Evolutionary conservation across 202 grass and related monocot species (phyloP), one percentile per base, ranked within the genome.

Genomic region (Alloteropsis angusta): DNA sequence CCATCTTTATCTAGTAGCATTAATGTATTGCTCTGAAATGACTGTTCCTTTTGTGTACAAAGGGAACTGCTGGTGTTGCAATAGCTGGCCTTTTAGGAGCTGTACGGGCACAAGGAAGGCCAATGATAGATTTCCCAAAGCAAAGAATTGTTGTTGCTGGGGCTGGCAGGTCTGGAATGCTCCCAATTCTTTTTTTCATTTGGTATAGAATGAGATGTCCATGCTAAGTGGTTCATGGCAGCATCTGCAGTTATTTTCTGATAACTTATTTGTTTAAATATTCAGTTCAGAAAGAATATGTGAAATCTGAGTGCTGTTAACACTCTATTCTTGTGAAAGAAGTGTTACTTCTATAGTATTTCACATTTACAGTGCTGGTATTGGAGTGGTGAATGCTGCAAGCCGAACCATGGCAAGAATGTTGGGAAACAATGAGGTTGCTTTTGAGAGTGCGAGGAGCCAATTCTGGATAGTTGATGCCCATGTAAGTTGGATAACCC

Each of bases 391-490:
- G 39, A 93, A 98, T 94, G 83, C 91, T 77, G 91, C 89, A 87
- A 94, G 95, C 71, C 88, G 90, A 77, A 94, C 95, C 28, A 98
- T 98, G 95, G 91, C 95, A 89, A 90, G 89, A 78, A 88, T 98
- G 89, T 80, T 94, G 58, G 95, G 95, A 34, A 98, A 98, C 72
- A 94, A 91, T 19, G 85, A 92, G 36, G 83, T 80, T 75, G 91
- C 95, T 87, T 98, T 94, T 90, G 87, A 94, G 80, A 94, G 95
- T 87, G 91, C 95, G 26, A 92, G 87, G 71, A 94, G 95, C 83
- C 95, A 94, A 78, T 98, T 98, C 71, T 98, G 95, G 95, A 76
- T 98, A 71, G 95, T 94, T 42, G 95, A 98, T 94, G 95, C 95
- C 34, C 86, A 75, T 71, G 95, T 98, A 80, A 83, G 84, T 68